Percentiles rank a stretch among this genome's conserved stretches.
Conservation (phyloP, 2,329 filamentous ascomycete genomes). For the Fusarium cyanostomum region DNA sequence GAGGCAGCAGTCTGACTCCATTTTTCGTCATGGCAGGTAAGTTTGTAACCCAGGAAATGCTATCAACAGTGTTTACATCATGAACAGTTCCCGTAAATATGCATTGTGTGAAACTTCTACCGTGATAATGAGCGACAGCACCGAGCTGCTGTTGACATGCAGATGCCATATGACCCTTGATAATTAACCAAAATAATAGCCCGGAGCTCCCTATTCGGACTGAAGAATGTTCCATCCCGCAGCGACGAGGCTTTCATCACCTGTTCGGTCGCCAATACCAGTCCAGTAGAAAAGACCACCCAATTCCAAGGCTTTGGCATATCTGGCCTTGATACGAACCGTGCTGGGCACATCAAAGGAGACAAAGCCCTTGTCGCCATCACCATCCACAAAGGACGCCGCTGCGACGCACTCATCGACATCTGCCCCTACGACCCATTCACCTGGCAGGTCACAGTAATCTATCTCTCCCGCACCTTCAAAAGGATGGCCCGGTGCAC, state of each 20-base stretch:
- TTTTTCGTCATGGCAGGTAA: background rate
- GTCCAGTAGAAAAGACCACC: slow-evolving; percentile 77
- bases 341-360: slow-evolving; percentile 71
- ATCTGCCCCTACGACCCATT: slow-evolving; percentile 52
- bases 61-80: background rate
- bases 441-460: slow-evolving; percentile 67
- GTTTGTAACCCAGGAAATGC: background rate
- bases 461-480: slow-evolving; percentile 64
- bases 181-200: no score
- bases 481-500: slow-evolving; percentile 63
- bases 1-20: no score
- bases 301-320: slow-evolving; percentile 62
- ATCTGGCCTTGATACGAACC: slow-evolving; percentile 69
- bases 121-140: no score
- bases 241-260: slow-evolving; percentile 65
- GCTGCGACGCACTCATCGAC: slow-evolving; percentile 64
- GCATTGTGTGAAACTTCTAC: no score
- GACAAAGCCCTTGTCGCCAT: slow-evolving; percentile 60
- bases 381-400: slow-evolving; percentile 63
- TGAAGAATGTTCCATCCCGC: slow-evolving; percentile 65
- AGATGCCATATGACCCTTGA: background rate
- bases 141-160: background rate
- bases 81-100: no score
- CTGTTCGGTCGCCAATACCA: slow-evolving; percentile 66
- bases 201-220: background rate